These are phyloP conservation scores for Daldinia childiae DNA, from an alignment of 495 filamentous ascomycete genomes.

Conservation along the genomic window DNA sequence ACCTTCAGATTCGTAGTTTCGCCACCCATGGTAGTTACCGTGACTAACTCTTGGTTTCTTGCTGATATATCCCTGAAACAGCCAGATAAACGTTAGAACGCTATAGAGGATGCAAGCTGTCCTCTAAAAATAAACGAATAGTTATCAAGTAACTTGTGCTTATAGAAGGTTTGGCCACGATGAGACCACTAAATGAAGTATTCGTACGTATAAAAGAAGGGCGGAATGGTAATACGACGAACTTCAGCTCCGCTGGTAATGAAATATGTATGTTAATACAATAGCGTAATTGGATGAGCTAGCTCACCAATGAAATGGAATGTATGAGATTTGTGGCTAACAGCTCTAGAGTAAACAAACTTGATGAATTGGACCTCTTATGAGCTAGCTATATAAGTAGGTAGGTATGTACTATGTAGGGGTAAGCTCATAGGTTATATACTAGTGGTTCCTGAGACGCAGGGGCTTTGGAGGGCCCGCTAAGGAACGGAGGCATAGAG, in stretches of 20 bases:
- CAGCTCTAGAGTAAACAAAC: too few relatives aligned
- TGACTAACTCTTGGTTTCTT: background rate
- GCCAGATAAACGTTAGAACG: slow-evolving; percentile 14
- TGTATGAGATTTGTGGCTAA: background rate
- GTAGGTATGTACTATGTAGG: too few relatives aligned
- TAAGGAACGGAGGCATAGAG: background rate
- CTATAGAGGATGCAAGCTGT: slow-evolving; percentile 1
- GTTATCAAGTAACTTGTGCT: background rate
- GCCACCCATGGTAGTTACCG: slow-evolving; percentile 49
- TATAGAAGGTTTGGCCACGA: slow-evolving; percentile 11
- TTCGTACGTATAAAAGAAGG: slow-evolving; percentile 13
- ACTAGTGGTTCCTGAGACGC: slow-evolving; percentile 37
- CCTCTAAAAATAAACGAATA: slow-evolving; percentile 3
- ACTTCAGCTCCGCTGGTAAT: slow-evolving; percentile 8
- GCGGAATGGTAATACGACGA: slow-evolving; percentile 13
- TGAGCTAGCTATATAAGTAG: too few relatives aligned
- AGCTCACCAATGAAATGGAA: slow-evolving; percentile 1
- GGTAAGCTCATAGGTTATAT: too few relatives aligned
- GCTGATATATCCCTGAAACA: slow-evolving; percentile 8
- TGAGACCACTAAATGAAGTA: slow-evolving; percentile 6
- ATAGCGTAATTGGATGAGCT: background rate
- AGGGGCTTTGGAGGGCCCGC: slow-evolving; percentile 13
- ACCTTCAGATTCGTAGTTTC: slow-evolving; percentile 49
- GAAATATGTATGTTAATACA: slow-evolving; percentile 16
- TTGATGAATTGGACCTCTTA: too few relatives aligned